Base-by-base conservation (phyloP, 805 yeast genomes). In the Candida ipomoeae region DNA sequence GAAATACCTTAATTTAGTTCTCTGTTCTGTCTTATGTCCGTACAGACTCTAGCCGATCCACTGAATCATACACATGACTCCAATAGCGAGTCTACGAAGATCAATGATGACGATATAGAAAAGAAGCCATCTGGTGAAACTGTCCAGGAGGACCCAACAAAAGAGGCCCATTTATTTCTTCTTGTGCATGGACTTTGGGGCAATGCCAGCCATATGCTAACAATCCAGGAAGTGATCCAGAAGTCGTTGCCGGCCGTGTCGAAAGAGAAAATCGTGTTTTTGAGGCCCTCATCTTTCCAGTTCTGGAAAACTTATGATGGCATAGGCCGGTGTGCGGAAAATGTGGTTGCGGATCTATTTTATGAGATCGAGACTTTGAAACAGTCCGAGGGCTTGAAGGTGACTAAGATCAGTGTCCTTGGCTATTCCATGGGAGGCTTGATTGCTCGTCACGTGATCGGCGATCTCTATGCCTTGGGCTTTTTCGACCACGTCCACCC, bases 401-500 rank as follows among this genome's bases (percentile, higher is more conserved):
- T 89, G 10, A 71, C 74, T n/a, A 79, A 82, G 57, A 78, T 92
- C 45, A 87, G 95, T 53, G 73, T 92, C 39, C 76, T 88, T 2
- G 97, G 98, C 0, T 92, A 91, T 65, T 88, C 96, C 0, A 70
- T 92, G 51, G 97, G 98, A 20, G 98, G 98, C 0, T 68, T 91
- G 34, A 81, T 92, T 32, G 75, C 90, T 0, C 73, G 97, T 46
- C 90, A 88, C 64, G 84, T 89, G 23, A 75, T 90, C 43, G 97
- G 97, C 1, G 74, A 85, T 42, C 70, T 83, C 55, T 71, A 81
- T 55, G 74, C 75, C 34, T 75, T 77, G 56, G 77, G 77, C 4
- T 71, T 73, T 51, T 86, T 84, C 64, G 74, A 77, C 18, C 59
- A 63, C 3, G 73, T 87, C 13, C 73, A 69, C 36, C 89, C 92